Percentiles rank a stretch among this genome's conserved stretches.
Conservation (phyloP, 768 basidiomycete genomes). For the Wakefieldia striispora region DNA sequence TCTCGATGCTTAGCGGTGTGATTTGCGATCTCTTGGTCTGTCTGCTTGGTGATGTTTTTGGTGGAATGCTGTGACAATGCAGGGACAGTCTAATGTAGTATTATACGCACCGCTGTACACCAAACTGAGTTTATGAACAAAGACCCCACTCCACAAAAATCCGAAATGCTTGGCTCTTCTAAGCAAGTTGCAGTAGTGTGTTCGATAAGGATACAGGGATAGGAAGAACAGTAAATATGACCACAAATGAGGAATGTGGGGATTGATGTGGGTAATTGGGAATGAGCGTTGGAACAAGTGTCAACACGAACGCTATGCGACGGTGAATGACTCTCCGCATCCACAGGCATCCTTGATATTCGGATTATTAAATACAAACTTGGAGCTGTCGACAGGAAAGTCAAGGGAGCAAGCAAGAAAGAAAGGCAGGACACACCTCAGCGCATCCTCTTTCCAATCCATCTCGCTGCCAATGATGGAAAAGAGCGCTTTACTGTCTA, state of each 20-base stretch:
- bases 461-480: slow-evolving; percentile 98
- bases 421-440: slow-evolving; percentile 52
- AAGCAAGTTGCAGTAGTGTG: slow-evolving; percentile 11
- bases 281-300: slow-evolving; percentile 6
- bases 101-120: slow-evolving; percentile 11
- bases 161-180: slow-evolving; percentile 4
- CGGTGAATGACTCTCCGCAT: slow-evolving; percentile 89
- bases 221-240: slow-evolving; percentile 3
- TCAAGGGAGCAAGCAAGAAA: neutral
- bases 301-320: slow-evolving; percentile 30
- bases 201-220: slow-evolving; percentile 30
- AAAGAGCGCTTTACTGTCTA: slow-evolving; percentile 96
- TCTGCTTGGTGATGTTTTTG: neutral
- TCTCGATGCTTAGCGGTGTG: slow-evolving; percentile 41
- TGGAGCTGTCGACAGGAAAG: slow-evolving; percentile 49
- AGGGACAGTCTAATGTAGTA: slow-evolving; percentile 17
- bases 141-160: slow-evolving; percentile 8
- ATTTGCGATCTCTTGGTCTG: neutral
- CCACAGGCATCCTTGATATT: slow-evolving; percentile 95
- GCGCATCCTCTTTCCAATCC: slow-evolving; percentile 94
- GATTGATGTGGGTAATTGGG: slow-evolving; percentile 7
- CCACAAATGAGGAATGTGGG: neutral
- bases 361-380: slow-evolving; percentile 84
- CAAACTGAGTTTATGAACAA: slow-evolving; percentile 2
- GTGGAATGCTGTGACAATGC: neutral